Conservation (phyloP, 176 grass and related monocot genomes). For the Areca catechu region DNA sequence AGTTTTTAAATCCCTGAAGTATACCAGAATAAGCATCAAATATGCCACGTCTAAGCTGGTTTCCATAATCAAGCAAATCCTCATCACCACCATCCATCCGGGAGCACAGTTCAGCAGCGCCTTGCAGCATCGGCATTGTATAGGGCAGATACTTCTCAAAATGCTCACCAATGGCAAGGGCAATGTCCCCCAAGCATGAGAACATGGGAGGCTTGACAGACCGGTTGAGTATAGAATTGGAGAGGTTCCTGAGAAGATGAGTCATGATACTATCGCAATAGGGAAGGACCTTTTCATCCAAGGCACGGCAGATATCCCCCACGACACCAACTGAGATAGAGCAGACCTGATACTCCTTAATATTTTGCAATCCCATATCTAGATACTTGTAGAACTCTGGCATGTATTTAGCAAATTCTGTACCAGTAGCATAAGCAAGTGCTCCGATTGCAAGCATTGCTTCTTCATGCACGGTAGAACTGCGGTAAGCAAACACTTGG, state of each 20-base stretch:
- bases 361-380: constrained; percentile 74
- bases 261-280: constrained; percentile 85
- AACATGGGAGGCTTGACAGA: constrained; percentile 80
- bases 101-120: constrained; percentile 55
- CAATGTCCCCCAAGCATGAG: constrained; percentile 80
- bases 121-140: constrained; percentile 77
- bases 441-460: constrained; percentile 90
- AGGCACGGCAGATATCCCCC: constrained; percentile 66
- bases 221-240: constrained; percentile 58
- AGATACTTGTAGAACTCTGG: constrained; percentile 69
- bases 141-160: constrained; percentile 91
- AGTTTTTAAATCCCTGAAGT: constrained; percentile 71
- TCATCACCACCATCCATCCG: constrained; percentile 61
- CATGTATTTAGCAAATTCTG: constrained; percentile 84
- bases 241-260: constrained; percentile 70
- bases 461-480: constrained; percentile 86
- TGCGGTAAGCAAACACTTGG: constrained; percentile 64
- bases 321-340: constrained; percentile 80
- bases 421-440: constrained; percentile 81
- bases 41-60: constrained; percentile 70
- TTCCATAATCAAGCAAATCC: constrained; percentile 72
- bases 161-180: constrained; percentile 76
- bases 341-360: constrained; percentile 87
- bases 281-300: constrained; percentile 78
- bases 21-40: constrained; percentile 92